Percentiles rank a stretch among this genome's conserved stretches.
Conservation (phyloP, 164 flowering plant species). For the Macadamia tetraphylla region DNA sequence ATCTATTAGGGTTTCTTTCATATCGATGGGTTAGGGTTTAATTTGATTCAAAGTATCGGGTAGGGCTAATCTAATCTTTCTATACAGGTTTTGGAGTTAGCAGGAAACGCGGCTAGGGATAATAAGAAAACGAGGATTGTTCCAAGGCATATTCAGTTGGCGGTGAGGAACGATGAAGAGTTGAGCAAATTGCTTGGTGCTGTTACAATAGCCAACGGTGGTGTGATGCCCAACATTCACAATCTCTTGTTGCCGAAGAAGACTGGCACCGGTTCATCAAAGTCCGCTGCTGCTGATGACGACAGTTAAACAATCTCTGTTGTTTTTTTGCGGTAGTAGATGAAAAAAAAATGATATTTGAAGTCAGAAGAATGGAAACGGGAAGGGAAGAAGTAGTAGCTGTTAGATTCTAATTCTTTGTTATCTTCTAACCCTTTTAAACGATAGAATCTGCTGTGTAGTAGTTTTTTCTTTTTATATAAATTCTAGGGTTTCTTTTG, state of each 20-base stretch:
- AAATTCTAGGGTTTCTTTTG: too few species aligned
- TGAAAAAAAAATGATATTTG: too few species aligned
- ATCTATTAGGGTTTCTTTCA: neutral
- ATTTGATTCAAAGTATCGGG: neutral
- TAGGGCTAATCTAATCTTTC: too few species aligned
- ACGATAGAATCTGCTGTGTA: neutral
- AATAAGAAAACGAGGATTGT: conserved; percentile 40
- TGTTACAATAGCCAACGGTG: conserved; percentile 41
- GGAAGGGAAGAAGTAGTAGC: neutral
- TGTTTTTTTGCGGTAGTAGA: too few species aligned
- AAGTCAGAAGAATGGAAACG: too few species aligned
- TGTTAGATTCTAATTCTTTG: neutral
- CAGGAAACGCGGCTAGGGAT: conserved; percentile 52
- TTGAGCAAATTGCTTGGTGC: conserved; percentile 37
- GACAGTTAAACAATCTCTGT: conserved; percentile 7
- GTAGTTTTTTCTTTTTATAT: too few species aligned
- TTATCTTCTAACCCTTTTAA: neutral
- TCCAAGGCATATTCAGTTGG: conserved; percentile 37
- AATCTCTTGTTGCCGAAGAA: conserved; percentile 36
- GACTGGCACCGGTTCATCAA: conserved; percentile 19
- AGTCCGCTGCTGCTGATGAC: conserved; percentile 18
- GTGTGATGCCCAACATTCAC: conserved; percentile 41
- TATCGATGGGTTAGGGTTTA: neutral
- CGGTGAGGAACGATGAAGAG: conserved; percentile 43
- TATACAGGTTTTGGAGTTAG: conserved; percentile 39